Evolutionary conservation across 352 stramenopile genomes (phyloP), one percentile per base, ranked within the genome.

Genomic region (Pythium phragmitis): DNA sequence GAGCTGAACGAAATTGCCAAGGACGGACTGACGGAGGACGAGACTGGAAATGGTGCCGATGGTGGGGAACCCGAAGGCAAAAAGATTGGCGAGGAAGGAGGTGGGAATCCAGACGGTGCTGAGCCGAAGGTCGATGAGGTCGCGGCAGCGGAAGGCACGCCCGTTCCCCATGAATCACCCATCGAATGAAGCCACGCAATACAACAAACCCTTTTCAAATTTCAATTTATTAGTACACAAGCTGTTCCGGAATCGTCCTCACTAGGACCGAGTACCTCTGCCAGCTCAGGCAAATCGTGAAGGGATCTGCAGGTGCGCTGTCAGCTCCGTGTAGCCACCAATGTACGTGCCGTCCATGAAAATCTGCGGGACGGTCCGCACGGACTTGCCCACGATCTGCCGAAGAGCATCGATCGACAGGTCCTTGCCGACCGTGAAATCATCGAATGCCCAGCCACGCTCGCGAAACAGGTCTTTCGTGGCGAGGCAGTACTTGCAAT

Each of bases 341-440:
- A 94, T 76, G 72, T 92, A 94, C 50, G 85, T 73, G 65, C 77
- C 81, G 45, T 91, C 73, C 34, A 92, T 63, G 64, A 85, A 94
- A 57, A 92, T 91, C 65, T 94, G 85, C 51, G 85, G 85, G 42
- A 92, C 85, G 16, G 81, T 91, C 63, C 79, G 80, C n/a, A 92
- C 72, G 9, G 79, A 50, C 47, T 76, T 42, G 56, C 70, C 80
- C 7, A 89, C 72, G 43, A 91, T 89, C 45, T 76, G 73, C 51
- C 83, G 77, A 28, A 91, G 63, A 36, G 72, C 76, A 28, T 66
- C 51, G 56, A 89, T 85, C 4, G 83, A 87, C 13, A 92, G 54
- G 4, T 89, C 73, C 0, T 42, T 54, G 9, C 72, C 75, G 28
- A 94, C 82, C 17, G 72, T 86, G 19, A 89, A 70, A 54, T 92